phyloP scores from a whole-genome alignment of 2,329 filamentous ascomycete genomes.

The Neofusicoccum kwambonambiense region DNA sequence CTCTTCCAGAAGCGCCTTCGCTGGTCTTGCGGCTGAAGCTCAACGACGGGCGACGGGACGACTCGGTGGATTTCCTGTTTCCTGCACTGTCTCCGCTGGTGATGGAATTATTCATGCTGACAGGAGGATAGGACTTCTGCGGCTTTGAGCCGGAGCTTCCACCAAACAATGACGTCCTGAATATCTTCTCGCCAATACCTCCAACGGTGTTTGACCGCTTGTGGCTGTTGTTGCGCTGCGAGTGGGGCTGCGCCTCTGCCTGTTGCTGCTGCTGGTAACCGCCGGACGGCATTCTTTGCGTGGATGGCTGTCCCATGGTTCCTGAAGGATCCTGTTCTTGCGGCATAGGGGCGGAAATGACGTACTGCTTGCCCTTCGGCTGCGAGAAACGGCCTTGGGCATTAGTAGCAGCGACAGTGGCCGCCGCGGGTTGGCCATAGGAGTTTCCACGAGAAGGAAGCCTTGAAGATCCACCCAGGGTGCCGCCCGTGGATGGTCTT shows the following conservation, averaged over 20 bases:
- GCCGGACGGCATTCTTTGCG: conserved; percentile 52
- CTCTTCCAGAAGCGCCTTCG: conserved; percentile 34
- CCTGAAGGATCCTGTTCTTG: conserved; percentile 47
- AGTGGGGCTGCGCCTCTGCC: conserved; percentile 55
- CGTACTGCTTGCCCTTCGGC: conserved; percentile 65
- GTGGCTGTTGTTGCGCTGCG: conserved; percentile 58
- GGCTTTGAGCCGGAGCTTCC: conserved; percentile 54
- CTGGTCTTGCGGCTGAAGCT: conserved; percentile 49
- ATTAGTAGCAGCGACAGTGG: conserved; percentile 83
- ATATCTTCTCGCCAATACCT: conserved; percentile 73
- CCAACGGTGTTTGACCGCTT: conserved; percentile 61
- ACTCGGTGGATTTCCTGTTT: conserved; percentile 49
- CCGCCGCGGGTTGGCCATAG: conserved; percentile 85
- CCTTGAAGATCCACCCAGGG: conserved; percentile 58
- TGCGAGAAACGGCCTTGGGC: conserved; percentile 88
- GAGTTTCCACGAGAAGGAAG: conserved; percentile 72
- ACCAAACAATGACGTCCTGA: conserved; percentile 81
- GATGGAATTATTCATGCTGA: conserved; percentile 80
- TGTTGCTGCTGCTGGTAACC: conserved; percentile 53
- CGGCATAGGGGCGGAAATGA: conserved; percentile 66
- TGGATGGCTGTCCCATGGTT: conserved; percentile 61
- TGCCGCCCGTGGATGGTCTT: conserved; percentile 78
- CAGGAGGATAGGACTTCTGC: conserved; percentile 76
- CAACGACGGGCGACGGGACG: conserved; percentile 49
- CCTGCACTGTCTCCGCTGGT: conserved; percentile 56